These are phyloP conservation scores for Leccinum boreale DNA, from an alignment of 768 basidiomycete genomes.

Conservation along the genomic window DNA sequence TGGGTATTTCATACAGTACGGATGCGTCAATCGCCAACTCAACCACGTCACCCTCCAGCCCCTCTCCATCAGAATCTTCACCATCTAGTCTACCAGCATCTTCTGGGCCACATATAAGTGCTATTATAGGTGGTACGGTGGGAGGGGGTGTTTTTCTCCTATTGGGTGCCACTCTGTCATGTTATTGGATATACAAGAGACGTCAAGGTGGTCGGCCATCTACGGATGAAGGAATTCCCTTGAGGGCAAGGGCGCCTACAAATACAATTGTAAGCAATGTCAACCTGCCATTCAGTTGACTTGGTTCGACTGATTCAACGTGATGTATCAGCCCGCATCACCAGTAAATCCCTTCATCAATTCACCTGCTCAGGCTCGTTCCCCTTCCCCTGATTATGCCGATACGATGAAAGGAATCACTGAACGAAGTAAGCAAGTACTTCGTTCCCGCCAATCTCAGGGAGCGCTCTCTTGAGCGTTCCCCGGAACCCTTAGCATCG, in stretches of 20 bases:
- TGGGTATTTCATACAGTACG: not conserved
- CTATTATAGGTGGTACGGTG: slow-evolving; percentile 7
- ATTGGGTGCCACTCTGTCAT: not conserved
- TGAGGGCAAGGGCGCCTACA: not conserved
- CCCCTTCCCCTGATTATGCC: not conserved
- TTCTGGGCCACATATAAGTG: not conserved
- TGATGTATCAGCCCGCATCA: not conserved
- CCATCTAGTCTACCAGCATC: not conserved
- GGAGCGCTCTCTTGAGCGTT: not conserved
- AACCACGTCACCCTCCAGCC: not conserved
- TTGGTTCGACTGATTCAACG: not conserved
- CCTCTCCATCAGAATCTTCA: not conserved
- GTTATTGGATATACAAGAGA: not conserved
- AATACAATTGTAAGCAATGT: not conserved
- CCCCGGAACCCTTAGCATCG: not conserved
- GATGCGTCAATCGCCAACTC: not conserved
- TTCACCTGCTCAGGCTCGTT: not conserved
- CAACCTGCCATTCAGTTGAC: not conserved
- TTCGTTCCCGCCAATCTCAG: not conserved
- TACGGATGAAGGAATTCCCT: not conserved
- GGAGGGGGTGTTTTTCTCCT: not conserved
- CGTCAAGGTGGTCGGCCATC: not conserved
- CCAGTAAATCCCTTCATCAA: not conserved
- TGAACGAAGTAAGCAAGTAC: not conserved
- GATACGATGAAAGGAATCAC: not conserved